Conservation (phyloP, 345 rosid species). For the Diplotaxis tenuifolia region DNA sequence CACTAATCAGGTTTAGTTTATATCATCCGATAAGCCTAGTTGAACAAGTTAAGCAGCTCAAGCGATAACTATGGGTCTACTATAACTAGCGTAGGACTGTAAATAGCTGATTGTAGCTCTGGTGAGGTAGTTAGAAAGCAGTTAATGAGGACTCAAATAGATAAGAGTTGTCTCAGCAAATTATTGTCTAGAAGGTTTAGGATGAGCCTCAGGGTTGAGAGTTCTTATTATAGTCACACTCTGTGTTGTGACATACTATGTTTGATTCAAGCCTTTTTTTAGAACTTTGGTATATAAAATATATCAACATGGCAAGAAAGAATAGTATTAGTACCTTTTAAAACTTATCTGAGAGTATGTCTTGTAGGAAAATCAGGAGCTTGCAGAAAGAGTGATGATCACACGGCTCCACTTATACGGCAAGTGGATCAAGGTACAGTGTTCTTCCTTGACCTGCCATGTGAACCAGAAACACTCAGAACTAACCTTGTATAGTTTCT, state of each 20-base stretch:
- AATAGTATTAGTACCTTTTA: too few species aligned
- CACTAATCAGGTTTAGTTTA: constrained; percentile 37
- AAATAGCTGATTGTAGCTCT: neutral
- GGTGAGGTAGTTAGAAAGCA: neutral
- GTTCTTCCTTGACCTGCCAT: neutral
- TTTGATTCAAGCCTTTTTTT: constrained; percentile 5
- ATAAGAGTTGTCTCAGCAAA: neutral
- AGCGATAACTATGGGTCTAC: neutral
- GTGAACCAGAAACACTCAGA: neutral
- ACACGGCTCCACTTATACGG: constrained; percentile 92
- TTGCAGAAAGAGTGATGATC: constrained; percentile 95
- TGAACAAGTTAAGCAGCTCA: neutral
- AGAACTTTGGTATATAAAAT: neutral
- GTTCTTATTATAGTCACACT: neutral
- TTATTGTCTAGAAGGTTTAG: neutral
- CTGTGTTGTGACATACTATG: neutral
- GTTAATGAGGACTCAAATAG: neutral
- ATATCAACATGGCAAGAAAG: neutral
- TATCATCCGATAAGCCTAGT: constrained; percentile 4
- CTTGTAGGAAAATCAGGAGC: constrained; percentile 83
- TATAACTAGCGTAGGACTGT: constrained; percentile 3
- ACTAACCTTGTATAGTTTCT: neutral
- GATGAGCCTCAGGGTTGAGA: neutral
- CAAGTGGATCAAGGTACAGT: constrained; percentile 83
- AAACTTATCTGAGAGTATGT: neutral